Conservation (phyloP, 345 rosid species). For the Kandelia obovata region DNA sequence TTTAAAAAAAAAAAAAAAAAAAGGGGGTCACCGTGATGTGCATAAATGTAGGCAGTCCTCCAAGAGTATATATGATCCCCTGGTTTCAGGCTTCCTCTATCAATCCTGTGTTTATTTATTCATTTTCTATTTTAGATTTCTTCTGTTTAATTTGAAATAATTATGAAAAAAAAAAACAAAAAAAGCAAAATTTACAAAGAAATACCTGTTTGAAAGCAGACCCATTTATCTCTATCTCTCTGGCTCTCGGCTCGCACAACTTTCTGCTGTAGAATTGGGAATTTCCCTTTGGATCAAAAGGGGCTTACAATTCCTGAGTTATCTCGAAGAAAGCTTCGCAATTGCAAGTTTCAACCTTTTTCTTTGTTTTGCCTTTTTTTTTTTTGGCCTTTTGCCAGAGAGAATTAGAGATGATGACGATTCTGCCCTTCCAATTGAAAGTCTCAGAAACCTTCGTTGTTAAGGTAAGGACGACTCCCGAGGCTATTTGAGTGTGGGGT, state of each 20-base stretch:
- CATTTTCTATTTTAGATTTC: too few species aligned
- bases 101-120: conserved; percentile 34
- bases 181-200: too few species aligned
- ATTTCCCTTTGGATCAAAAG: background rate
- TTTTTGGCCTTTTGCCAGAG: too few species aligned
- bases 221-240: conserved; percentile 49
- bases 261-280: background rate
- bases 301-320: too few species aligned
- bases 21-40: conserved; percentile 68
- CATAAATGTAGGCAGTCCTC: conserved; percentile 86
- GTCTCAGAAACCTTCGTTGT: background rate
- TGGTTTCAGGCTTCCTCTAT: conserved; percentile 55
- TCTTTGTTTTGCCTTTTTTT: too few species aligned
- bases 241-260: background rate
- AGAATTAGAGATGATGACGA: background rate
- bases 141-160: background rate
- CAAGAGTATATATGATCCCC: conserved; percentile 92
- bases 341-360: too few species aligned
- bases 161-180: background rate
- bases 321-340: too few species aligned
- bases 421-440: background rate
- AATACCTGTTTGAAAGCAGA: conserved; percentile 82
- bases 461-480: background rate
- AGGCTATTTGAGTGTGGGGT: background rate
- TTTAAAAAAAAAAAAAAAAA: background rate